Evolutionary conservation across 2,329 filamentous ascomycete species (phyloP), one percentile per base, ranked within the genome.

Genomic region (Fusarium anthophilum): DNA sequence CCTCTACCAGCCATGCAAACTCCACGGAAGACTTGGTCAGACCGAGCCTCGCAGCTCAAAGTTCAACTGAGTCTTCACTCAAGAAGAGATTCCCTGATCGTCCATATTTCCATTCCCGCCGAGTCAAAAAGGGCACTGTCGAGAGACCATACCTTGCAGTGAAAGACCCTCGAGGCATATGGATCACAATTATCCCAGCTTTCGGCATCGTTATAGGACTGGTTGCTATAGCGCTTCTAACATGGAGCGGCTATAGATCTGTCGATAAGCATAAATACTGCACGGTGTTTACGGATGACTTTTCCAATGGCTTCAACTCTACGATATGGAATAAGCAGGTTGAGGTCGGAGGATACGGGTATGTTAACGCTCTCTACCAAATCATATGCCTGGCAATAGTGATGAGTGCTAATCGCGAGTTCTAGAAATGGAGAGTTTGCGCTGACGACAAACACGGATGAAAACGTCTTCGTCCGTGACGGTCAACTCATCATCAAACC

Each of bases 321-420:
- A 55, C 51, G 0, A 41, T 41, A 41, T 55, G 51, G 51, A 41
- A n/a, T 1, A 55, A 55, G 5, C 51, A 55, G 20, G 51, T 55
- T 8, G 51, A 55, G 35, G 51, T 55, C 15, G 51, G 51, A 55
- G 51, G 51, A 18, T 55, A 55, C 15, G 51, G 51, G 51, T 55
- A 55, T 0, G 51, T 28, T 10, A 20, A 30, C 14, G 3, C 20
- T 22, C 35, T 37, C 8, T 17, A 9, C 35, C 35, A 1, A 13
- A 32, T 13, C 1, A 12, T 32, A 0, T 32, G 5, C 32, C 5
- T 9, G 3, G 32, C 15, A 35, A 2, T 35, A 35, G 14, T 17
- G 35, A 37, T 18, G 2, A 6, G 5, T 7, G 5, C 32, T 53
- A 37, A 53, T 8, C 3, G 6, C 32, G 12, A 3, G 12, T 3